Percentiles rank a stretch among this genome's conserved stretches.
Evolutionary conservation across 345 rosid genomes (phyloP).

Genomic region (Bruguiera sexangula): DNA sequence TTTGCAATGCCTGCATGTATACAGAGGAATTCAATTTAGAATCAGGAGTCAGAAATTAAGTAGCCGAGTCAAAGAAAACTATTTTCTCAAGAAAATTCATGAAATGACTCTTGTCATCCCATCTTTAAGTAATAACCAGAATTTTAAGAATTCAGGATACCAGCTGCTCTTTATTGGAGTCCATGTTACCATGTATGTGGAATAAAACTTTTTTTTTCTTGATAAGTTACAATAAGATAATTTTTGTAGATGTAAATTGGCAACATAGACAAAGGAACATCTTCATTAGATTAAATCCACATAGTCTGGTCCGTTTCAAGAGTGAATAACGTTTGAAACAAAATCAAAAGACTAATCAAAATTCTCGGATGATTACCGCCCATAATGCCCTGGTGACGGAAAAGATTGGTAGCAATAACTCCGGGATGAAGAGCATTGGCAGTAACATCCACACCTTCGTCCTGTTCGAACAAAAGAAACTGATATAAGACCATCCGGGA

Average conservation of each 20-base stretch:
- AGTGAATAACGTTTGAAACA: too few species aligned
- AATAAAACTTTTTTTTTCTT: too few species aligned
- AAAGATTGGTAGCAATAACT: slow-evolving; percentile 51
- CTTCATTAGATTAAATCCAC: too few species aligned
- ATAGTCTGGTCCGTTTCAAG: too few species aligned
- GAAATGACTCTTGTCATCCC: too few species aligned
- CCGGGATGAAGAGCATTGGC: slow-evolving; percentile 74
- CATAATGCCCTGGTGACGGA: slow-evolving; percentile 36
- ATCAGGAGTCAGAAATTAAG: background rate
- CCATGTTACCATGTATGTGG: too few species aligned
- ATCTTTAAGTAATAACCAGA: too few species aligned
- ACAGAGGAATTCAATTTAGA: slow-evolving; percentile 5
- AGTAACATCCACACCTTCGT: slow-evolving; percentile 49
- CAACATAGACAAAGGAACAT: too few species aligned
- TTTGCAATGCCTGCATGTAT: slow-evolving; percentile 39
- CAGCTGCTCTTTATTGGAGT: too few species aligned
- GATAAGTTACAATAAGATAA: background rate
- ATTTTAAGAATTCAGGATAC: too few species aligned
- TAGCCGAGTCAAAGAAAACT: background rate
- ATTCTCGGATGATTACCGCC: slow-evolving; percentile 30
- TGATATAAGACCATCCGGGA: background rate
- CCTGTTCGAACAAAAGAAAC: slow-evolving; percentile 33
- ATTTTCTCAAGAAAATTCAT: too few species aligned
- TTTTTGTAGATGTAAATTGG: background rate
- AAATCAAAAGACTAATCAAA: background rate